A percentile compares a stretch with the other conserved stretches of the same genome.
Conservation (phyloP, 352 stramenopile species). For the Phytophthora syringae region DNA sequence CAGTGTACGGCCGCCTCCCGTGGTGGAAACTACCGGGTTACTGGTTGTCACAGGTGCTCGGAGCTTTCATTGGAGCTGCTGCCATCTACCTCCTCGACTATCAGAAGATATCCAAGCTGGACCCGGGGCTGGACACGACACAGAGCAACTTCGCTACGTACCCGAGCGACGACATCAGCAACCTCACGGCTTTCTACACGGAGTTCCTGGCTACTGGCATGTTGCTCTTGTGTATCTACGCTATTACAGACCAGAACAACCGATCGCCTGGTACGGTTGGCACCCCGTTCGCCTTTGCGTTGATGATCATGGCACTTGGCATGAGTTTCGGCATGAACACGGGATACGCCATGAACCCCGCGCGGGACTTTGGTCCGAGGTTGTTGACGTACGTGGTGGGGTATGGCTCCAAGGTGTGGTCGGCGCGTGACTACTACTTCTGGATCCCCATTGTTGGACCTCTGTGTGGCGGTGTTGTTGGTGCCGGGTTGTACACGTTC, state of each 20-base stretch:
- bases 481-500: constrained; percentile 16
- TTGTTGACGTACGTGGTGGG: constrained; percentile 20
- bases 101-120: constrained; percentile 26
- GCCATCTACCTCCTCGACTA: constrained; percentile 27
- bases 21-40: constrained; percentile 33
- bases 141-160: constrained; percentile 28
- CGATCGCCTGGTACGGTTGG: constrained; percentile 15
- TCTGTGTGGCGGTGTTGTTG: constrained; percentile 12
- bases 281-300: constrained; percentile 17
- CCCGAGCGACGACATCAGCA: constrained; percentile 25
- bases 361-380: constrained; percentile 24
- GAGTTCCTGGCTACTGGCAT: constrained; percentile 20
- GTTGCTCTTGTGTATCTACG: constrained; percentile 25
- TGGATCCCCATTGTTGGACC: constrained; percentile 24
- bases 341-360: constrained; percentile 27
- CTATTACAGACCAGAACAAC: constrained; percentile 31
- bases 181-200: constrained; percentile 30
- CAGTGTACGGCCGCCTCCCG: constrained; percentile 16
- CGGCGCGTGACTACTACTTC: constrained; percentile 17
- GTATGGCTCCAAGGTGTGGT: constrained; percentile 27
- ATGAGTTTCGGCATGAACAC: constrained; percentile 34
- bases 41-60: constrained; percentile 17
- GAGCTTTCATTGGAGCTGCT: constrained; percentile 19
- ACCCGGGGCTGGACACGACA: constrained; percentile 22
- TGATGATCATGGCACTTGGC: constrained; percentile 29